Conservation (phyloP, 139 green algal genomes). For the Closterium sp. region DNA sequence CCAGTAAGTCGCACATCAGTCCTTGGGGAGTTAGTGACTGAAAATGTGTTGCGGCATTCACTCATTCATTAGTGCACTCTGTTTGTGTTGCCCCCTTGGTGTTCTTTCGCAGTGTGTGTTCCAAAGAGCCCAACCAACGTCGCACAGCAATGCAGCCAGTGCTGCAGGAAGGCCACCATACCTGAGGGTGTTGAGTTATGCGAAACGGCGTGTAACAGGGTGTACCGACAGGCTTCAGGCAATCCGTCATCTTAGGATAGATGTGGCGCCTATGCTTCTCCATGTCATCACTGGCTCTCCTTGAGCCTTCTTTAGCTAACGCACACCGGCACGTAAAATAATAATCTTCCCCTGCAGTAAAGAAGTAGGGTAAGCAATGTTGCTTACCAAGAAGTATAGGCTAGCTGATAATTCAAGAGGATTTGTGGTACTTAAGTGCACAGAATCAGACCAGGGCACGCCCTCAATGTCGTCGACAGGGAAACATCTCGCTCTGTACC, state of each 20-base stretch:
- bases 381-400: no score
- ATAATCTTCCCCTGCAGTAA: no score
- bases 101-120: background rate
- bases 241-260: background rate
- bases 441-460: no score
- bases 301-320: background rate
- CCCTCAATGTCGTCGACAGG: no score
- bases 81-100: background rate
- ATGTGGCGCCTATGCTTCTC: background rate
- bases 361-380: no score
- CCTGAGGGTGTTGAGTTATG: background rate
- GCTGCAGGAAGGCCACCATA: background rate
- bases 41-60: no score
- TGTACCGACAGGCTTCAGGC: background rate
- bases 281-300: background rate
- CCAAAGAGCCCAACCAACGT: background rate
- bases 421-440: no score
- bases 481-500: no score
- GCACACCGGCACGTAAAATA: no score
- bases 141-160: background rate
- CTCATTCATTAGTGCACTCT: no score
- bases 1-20: background rate
- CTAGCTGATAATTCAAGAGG: no score
- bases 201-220: background rate
- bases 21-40: no score